Evolutionary conservation across 139 green algal genomes (phyloP), one percentile per base, ranked within the genome.

Genomic region (Gonium pectorale): DNA sequence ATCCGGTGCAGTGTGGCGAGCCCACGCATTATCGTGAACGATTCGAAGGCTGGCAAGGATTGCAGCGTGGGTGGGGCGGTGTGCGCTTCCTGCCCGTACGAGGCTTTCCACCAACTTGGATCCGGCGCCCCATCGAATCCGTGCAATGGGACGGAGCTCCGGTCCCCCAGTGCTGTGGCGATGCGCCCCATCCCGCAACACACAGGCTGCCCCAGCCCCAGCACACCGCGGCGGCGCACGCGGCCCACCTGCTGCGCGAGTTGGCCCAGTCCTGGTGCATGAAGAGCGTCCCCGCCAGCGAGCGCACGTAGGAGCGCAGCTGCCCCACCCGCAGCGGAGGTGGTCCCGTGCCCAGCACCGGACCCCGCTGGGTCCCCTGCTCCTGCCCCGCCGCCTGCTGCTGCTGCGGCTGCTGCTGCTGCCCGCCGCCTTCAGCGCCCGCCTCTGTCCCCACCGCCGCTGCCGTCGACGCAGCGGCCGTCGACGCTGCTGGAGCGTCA

Each of bases 261-360:
- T 77, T 86, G 43, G 38, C 77, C 88, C 88, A 91, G 79, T 91
- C 88, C 66, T 79, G 37, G 15, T 63, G 33, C 33, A 74, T 71
- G 49, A 91, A 91, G 43, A 43, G 59, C 1, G 66, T 82, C 9
- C 46, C 43, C 19, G 46, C 60, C 40, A 91, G 80, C 49, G 80
- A 52, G 1, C 46, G 46, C 1, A 86, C 70, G n/a, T 82, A 79
- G 29, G 44, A n/a, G 7, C 87, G 78, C 44, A 91, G 63, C 70
- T 15, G 4, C 13, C 44, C 60, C 69, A 74, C 56, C 54, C 52
- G 83, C 70, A 62, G 15, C 24, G 52, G 52, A 43, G 67, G 17
- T 7, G 79, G 66, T 3, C 79, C 64, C 11, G 51, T 38, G 0
- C 37, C 59, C 41, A 67, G 63, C 8, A 29, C 9, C 26, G 54